Conservation (phyloP, 2,329 filamentous ascomycete genomes). For the Graphilbum ipis-grandicollis region DNA sequence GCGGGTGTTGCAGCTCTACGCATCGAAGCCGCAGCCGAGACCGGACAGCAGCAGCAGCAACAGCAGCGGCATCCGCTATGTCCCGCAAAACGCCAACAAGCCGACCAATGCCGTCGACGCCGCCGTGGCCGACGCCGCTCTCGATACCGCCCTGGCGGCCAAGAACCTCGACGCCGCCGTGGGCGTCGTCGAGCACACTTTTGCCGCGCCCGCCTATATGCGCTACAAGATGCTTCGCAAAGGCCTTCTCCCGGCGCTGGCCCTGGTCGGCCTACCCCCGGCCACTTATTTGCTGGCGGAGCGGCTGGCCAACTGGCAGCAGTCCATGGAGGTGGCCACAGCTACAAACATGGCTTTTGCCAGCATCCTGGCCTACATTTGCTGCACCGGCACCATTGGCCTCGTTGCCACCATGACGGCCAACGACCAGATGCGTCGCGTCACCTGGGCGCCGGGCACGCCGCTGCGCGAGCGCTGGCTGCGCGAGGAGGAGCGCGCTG, state of each 20-base stretch:
- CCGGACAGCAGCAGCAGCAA: constrained; percentile 32
- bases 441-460: constrained; percentile 76
- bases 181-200: constrained; percentile 54
- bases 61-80: constrained; percentile 29
- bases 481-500: constrained; percentile 75
- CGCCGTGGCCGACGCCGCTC: constrained; percentile 52
- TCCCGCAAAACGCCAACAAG: constrained; percentile 47
- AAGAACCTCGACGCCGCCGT: constrained; percentile 66
- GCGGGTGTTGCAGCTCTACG: constrained; percentile 64
- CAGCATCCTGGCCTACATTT: constrained; percentile 69
- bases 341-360: constrained; percentile 67
- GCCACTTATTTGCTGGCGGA: constrained; percentile 55
- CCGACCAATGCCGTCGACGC: constrained; percentile 55
- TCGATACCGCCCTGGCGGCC: constrained; percentile 63
- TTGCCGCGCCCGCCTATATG: constrained; percentile 47
- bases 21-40: constrained; percentile 59
- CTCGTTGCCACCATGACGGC: constrained; percentile 69
- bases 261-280: constrained; percentile 40
- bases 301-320: constrained; percentile 48
- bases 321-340: constrained; percentile 56
- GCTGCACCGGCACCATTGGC: constrained; percentile 66
- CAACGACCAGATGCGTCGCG: constrained; percentile 89
- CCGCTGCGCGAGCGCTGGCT: constrained; percentile 70
- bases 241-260: constrained; percentile 39
- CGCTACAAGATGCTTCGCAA: constrained; percentile 50